Percentiles rank a stretch among this genome's conserved stretches.
Evolutionary conservation across 2,329 filamentous ascomycete species (phyloP).

Genomic region (Corniculantispora saksenae): DNA sequence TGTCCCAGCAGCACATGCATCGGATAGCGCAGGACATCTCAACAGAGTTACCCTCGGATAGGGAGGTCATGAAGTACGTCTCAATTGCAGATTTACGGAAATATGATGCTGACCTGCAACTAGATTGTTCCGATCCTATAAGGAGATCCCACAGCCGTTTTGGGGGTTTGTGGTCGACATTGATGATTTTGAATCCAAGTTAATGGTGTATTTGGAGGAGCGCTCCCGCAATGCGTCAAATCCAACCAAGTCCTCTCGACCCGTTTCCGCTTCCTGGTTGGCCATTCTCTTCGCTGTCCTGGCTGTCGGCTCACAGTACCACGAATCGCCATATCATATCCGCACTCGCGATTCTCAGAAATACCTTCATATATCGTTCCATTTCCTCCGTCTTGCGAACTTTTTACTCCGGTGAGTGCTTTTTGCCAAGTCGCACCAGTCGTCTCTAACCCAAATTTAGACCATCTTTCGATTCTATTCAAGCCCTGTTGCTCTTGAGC

Average conservation of each 20-base stretch:
- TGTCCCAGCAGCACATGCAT: slow-evolving; percentile 64
- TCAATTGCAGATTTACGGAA: background rate
- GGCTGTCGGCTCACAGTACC: slow-evolving; percentile 66
- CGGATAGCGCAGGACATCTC: slow-evolving; percentile 61
- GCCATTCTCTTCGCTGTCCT: slow-evolving; percentile 66
- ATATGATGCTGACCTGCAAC: background rate
- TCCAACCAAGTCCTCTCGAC: slow-evolving; percentile 46
- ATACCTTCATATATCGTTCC: slow-evolving; percentile 65
- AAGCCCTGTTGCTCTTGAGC: slow-evolving; percentile 62
- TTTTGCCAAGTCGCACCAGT: too few species aligned
- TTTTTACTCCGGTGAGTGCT: slow-evolving; percentile 56
- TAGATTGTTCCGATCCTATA: slow-evolving; percentile 66
- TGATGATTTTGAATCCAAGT: slow-evolving; percentile 63
- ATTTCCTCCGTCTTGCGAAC: slow-evolving; percentile 64
- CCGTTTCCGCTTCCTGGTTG: slow-evolving; percentile 65
- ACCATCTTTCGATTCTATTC: slow-evolving; percentile 66
- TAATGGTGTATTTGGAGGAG: slow-evolving; percentile 67
- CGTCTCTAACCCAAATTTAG: slow-evolving; percentile 31
- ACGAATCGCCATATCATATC: slow-evolving; percentile 63
- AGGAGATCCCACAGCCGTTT: slow-evolving; percentile 67
- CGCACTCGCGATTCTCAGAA: slow-evolving; percentile 60
- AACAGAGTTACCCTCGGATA: slow-evolving; percentile 61
- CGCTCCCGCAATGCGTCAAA: slow-evolving; percentile 57
- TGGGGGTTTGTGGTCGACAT: slow-evolving; percentile 69
- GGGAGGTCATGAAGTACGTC: slow-evolving; percentile 67